Base-by-base conservation (phyloP, 2,329 filamentous ascomycete genomes). In the Colletotrichum somersetense region DNA sequence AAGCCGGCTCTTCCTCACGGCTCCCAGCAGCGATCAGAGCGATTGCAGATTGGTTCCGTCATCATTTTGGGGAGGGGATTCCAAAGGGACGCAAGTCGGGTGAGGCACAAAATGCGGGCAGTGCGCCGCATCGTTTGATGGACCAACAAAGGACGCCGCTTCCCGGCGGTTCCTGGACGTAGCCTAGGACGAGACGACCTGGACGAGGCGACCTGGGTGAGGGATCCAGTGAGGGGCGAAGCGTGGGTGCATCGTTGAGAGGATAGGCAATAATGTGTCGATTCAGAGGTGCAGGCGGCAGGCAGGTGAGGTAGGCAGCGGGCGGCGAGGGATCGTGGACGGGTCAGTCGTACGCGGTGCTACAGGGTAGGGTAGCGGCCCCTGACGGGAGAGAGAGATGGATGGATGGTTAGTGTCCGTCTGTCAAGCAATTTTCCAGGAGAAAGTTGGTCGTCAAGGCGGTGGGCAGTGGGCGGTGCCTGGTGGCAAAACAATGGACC, bases 401-500 rank as follows among this genome's bases (percentile, higher is more conserved):
- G 40, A 42, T 18, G 44, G 44, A 57, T 33, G 30, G 33, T n/a
- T 23, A 23, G 26, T 33, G 61, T 33, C 56, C 3, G 57, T 62
- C 38, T 5, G 57, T 62, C 38, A 26, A 48, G 44, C 20, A 30
- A 16, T 35, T 52, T 20, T 33, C 20, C 18, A n/a, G 46, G 35
- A 23, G 5, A 30, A 53, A 12, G 42, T 35, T n/a, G 33, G 50
- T 26, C 33, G 42, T 42, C 62, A 66, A 30, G 46, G 65, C 58
- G 58, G 61, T 56, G 58, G 66, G 66, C 59, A 46, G 48, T 65
- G 48, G 66, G 66, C 59, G 53, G 66, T 69, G 48, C 69, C 58
- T 65, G 59, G 66, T 65, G 70, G 70, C 70, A 69, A 72, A 64
- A 59, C 35, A 61, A 61, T 44, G 61, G 55, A 53, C 30, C 52